Conservation (phyloP, 1,284 basidiomycete genomes). For the Apiotrichum montevideense region DNA sequence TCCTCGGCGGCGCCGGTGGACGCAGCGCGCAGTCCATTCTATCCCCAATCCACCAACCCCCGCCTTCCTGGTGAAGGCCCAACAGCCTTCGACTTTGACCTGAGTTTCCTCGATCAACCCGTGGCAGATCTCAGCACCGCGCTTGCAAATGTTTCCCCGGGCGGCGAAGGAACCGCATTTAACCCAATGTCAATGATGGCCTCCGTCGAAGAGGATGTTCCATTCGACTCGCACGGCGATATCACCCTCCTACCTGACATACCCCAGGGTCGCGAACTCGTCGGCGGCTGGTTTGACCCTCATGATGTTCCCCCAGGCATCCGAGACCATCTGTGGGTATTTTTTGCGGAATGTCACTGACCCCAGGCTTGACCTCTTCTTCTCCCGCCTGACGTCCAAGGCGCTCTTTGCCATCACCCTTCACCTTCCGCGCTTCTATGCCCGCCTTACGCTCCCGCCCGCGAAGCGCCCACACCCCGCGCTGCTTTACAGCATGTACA, state of each 20-base stretch:
- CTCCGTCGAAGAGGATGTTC: background rate
- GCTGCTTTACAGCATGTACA: constrained; percentile 26
- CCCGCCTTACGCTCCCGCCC: constrained; percentile 22
- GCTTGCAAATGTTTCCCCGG: constrained; percentile 2
- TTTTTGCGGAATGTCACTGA: background rate
- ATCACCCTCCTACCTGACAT: constrained; percentile 10
- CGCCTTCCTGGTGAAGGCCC: constrained; percentile 12
- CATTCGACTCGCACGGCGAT: constrained; percentile 7
- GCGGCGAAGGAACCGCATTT: no score
- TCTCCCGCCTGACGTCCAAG: constrained; percentile 8
- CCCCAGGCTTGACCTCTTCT: constrained; percentile 24
- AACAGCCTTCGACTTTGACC: constrained; percentile 17
- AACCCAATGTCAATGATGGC: no score
- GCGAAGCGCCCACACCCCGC: constrained; percentile 25
- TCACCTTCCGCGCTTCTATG: constrained; percentile 25
- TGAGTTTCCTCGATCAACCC: constrained; percentile 18
- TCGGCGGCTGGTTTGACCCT: constrained; percentile 36
- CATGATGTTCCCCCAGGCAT: constrained; percentile 29
- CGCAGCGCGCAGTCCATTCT: background rate
- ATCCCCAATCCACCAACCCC: constrained; percentile 18
- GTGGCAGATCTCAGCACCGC: constrained; percentile 11
- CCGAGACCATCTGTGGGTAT: constrained; percentile 30
- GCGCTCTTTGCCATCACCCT: constrained; percentile 10
- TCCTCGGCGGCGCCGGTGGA: no score
- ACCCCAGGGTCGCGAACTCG: constrained; percentile 17